phyloP scores from a whole-genome alignment of 306 rosid genomes.

The Styphnolobium japonicum region DNA sequence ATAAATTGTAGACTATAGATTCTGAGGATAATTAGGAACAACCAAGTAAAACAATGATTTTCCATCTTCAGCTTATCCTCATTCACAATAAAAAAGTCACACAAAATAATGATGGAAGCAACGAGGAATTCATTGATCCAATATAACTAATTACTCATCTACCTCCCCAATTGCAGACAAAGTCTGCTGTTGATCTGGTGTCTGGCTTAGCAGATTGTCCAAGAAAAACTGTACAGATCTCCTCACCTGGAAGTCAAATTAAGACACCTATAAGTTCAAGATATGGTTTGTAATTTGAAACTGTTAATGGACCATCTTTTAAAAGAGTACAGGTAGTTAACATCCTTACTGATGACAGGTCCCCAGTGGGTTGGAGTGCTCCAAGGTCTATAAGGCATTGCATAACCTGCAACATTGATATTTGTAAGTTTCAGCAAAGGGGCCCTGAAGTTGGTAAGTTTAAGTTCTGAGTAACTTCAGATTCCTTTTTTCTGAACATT shows the following conservation, averaged over 20 bases:
- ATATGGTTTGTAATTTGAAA: background rate
- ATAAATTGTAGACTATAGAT: background rate
- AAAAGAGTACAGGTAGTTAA: background rate
- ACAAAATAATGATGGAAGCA: background rate
- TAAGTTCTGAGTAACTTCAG: background rate
- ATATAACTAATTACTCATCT: slow-evolving; percentile 11
- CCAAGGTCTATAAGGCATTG: slow-evolving; percentile 77
- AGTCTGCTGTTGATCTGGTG: slow-evolving; percentile 73
- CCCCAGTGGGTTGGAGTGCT: slow-evolving; percentile 91
- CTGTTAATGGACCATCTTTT: background rate
- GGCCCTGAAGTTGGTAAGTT: background rate
- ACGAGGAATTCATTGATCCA: background rate
- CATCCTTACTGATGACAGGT: slow-evolving; percentile 57
- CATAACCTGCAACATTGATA: slow-evolving; percentile 59
- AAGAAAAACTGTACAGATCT: slow-evolving; percentile 87
- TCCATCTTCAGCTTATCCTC: background rate
- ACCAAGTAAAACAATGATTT: background rate
- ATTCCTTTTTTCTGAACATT: background rate
- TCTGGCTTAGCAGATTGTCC: slow-evolving; percentile 69
- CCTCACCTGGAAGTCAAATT: slow-evolving; percentile 49
- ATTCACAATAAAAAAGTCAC: background rate
- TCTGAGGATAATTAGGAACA: background rate
- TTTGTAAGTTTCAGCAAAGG: slow-evolving; percentile 20
- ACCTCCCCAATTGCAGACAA: slow-evolving; percentile 91
- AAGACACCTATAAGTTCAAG: background rate